Percentiles rank a stretch among this genome's conserved stretches.
Evolutionary conservation across 345 rosid species (phyloP).

Genomic region (Acer negundo): DNA sequence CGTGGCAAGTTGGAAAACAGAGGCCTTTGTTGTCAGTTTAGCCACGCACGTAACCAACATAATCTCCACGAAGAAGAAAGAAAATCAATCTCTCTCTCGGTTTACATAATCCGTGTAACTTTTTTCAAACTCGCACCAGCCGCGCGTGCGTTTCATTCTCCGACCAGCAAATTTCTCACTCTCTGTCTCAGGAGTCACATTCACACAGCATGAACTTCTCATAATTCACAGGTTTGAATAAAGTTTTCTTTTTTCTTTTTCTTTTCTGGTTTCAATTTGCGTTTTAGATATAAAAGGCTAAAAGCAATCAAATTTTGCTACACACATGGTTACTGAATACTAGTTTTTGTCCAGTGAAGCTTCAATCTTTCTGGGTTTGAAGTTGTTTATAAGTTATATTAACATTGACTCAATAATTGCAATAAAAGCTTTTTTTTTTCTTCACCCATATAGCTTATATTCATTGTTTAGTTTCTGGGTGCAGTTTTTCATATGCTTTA

Average conservation of each 20-base stretch:
- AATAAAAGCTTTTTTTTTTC: not conserved
- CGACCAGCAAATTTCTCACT: conserved; percentile 6
- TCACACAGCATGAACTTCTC: not conserved
- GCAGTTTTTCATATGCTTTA: not conserved
- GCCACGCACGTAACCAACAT: not conserved
- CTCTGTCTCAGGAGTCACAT: not conserved
- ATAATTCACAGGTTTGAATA: conserved; percentile 13
- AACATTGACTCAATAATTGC: not conserved
- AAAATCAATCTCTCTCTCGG: not conserved
- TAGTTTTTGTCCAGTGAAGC: not conserved
- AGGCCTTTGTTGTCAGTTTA: not conserved
- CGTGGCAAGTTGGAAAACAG: too few species aligned
- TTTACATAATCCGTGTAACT: not conserved
- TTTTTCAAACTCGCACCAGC: not conserved
- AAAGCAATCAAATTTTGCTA: not conserved
- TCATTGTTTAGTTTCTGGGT: not conserved
- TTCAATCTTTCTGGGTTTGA: not conserved
- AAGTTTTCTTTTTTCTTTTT: not conserved
- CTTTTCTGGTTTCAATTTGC: not conserved
- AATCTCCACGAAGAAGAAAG: not conserved
- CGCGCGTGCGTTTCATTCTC: conserved; percentile 9
- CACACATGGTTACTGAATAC: not conserved
- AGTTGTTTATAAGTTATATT: not conserved
- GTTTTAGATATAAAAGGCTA: not conserved
- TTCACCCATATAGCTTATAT: not conserved